Evolutionary conservation across 352 stramenopile genomes (phyloP).

Genomic region (Phytophthora pisi): DNA sequence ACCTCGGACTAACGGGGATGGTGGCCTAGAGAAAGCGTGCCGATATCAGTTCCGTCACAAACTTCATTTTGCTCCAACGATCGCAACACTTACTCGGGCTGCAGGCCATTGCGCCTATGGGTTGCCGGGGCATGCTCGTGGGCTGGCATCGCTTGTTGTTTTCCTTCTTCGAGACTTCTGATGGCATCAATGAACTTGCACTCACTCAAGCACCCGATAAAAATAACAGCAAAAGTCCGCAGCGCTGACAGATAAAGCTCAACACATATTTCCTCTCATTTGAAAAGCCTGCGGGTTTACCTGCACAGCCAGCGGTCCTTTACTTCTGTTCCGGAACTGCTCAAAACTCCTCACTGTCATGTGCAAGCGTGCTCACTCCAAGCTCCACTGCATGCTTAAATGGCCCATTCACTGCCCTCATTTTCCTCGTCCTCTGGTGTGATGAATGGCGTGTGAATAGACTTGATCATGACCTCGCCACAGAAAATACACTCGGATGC

Average conservation of each 20-base stretch:
- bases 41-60: not conserved
- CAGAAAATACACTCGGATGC: conserved; percentile 95
- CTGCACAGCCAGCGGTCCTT: not conserved
- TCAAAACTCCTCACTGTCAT: conserved; percentile 5
- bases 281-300: conserved; percentile 6
- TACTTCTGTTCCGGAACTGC: not conserved
- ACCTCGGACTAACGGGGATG: conserved; percentile 14
- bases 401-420: conserved; percentile 85
- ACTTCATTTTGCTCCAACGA: not conserved
- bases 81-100: conserved; percentile 20
- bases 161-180: not conserved
- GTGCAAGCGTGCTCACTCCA: conserved; percentile 9
- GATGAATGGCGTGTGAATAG: conserved; percentile 93
- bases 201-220: conserved; percentile 13
- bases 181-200: conserved; percentile 5
- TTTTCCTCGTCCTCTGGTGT: conserved; percentile 83
- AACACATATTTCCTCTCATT: conserved; percentile 35
- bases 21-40: conserved; percentile 13
- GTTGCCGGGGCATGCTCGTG: not conserved
- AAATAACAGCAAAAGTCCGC: conserved; percentile 23
- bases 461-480: conserved; percentile 96
- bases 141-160: conserved; percentile 10
- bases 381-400: conserved; percentile 48
- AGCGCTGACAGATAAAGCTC: conserved; percentile 14
- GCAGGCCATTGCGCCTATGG: conserved; percentile 7